phyloP scores from a whole-genome alignment of 768 basidiomycete genomes.

The Pleurotus eryngii region DNA sequence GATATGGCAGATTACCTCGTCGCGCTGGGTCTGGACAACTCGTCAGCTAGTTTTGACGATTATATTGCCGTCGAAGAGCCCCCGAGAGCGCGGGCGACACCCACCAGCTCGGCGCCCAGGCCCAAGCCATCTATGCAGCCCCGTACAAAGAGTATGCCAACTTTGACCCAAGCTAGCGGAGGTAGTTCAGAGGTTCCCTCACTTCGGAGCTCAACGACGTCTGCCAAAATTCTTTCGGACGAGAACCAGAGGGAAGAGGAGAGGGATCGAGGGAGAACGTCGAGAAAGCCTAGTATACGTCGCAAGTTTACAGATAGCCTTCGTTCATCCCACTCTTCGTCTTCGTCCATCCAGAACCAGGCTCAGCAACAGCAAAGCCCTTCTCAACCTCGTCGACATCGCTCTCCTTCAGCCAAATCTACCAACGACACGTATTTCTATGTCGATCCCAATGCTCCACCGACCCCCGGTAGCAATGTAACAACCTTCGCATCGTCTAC shows the following conservation, averaged over 20 bases:
- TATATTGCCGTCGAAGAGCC: constrained; percentile 12
- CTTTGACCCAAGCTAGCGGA: constrained; percentile 18
- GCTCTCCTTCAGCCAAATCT: constrained; percentile 32
- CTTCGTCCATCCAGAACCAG: constrained; percentile 5
- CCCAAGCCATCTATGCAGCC: constrained; percentile 22
- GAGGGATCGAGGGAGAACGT: constrained; percentile 22
- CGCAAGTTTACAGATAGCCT: constrained; percentile 23
- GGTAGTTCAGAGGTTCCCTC: constrained; percentile 11
- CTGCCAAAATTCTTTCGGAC: constrained; percentile 13
- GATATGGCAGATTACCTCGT: neutral
- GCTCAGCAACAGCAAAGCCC: constrained; percentile 1
- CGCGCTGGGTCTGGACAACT: neutral
- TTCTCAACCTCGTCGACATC: constrained; percentile 17
- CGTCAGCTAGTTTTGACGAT: constrained; percentile 20
- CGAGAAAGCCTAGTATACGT: constrained; percentile 24
- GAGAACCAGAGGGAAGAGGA: constrained; percentile 16
- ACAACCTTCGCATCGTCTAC: neutral
- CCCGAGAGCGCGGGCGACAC: neutral
- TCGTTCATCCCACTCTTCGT: constrained; percentile 14
- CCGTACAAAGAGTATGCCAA: constrained; percentile 53
- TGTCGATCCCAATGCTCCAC: constrained; percentile 14
- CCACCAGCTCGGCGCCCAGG: constrained; percentile 10
- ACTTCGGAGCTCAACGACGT: constrained; percentile 15
- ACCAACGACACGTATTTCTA: constrained; percentile 28
- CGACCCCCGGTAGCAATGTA: constrained; percentile 8